A percentile compares a stretch with the other conserved stretches of the same genome.
Conservation (phyloP, 2,329 filamentous ascomycete species). For the Cladorrhinum sp. region DNA sequence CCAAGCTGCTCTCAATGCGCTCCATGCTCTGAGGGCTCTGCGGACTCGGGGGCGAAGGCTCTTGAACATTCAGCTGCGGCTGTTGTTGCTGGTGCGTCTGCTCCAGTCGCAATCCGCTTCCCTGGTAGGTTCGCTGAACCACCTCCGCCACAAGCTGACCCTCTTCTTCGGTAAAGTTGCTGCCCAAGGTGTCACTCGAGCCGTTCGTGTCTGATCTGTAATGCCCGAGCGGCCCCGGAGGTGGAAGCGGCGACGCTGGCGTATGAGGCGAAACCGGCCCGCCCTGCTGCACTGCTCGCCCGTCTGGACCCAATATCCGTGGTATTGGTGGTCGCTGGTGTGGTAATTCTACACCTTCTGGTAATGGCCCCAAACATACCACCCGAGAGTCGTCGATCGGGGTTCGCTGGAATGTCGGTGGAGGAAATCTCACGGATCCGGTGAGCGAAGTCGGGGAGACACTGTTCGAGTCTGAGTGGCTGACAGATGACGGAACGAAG, state of each 20-base stretch:
- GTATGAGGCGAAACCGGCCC: constrained; percentile 1
- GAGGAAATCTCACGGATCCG: constrained; percentile 33
- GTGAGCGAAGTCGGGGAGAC: constrained; percentile 28
- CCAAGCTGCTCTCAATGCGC: constrained; percentile 43
- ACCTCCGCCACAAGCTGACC: constrained; percentile 27
- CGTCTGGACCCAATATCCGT: constrained; percentile 29
- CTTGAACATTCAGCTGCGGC: not conserved
- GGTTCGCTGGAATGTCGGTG: constrained; percentile 42
- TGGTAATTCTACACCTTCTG: constrained; percentile 45
- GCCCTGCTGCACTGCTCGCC: constrained; percentile 13
- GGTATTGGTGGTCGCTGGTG: constrained; percentile 30
- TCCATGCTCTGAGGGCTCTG: constrained; percentile 34
- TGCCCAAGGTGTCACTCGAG: constrained; percentile 48
- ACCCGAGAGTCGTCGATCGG: constrained; percentile 53
- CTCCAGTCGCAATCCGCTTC: not conserved
- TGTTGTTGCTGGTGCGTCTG: not conserved
- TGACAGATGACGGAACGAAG: constrained; percentile 30
- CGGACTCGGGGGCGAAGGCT: constrained; percentile 4
- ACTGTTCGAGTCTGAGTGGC: constrained; percentile 30
- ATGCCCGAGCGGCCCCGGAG: constrained; percentile 14
- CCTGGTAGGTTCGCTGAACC: not conserved
- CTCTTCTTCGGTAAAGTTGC: constrained; percentile 56
- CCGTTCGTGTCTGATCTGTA: constrained; percentile 23
- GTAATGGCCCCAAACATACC: constrained; percentile 54
- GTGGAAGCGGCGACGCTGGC: constrained; percentile 20